Base-by-base conservation (phyloP, 352 stramenopile species). In the Pythium sukuiense region DNA sequence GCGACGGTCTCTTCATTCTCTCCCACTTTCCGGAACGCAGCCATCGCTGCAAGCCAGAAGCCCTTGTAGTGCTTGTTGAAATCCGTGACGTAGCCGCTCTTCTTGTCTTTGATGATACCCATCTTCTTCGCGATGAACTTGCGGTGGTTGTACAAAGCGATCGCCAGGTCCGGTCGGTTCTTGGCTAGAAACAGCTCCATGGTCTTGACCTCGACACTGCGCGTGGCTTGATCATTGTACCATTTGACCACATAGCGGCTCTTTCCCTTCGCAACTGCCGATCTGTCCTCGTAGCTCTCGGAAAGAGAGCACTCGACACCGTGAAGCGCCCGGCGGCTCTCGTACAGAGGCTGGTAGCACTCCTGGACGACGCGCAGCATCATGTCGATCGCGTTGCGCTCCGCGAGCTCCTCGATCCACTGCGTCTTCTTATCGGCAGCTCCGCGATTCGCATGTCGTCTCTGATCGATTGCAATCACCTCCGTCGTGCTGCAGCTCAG, bases 51-150 rank as follows among this genome's bases (percentile, higher is more conserved):
- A 16, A 48, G 39, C 39, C 14, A 48, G 18, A 48, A 48, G 39
- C 39, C 7, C 39, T 48, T 48, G 39, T 48, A 48, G 39, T 48
- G 39, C 39, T 48, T 48, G 13, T 13, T 7, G 4, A 48, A 48
- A 8, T 48, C 39, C 2, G 39, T 48, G 2, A 48, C 39, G 18
- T 48, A 48, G 39, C 39, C 39, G 2, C 74, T 67, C 39, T 20
- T 48, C 39, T 24, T 48, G 39, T 48, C 14, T 24, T 7, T 20
- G 14, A 48, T 20, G 14, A 24, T 24, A 8, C 39, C 39, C 18
- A 24, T 2, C 12, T 24, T 48, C 12, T 13, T 6, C 39, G 39
- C 39, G 13, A 48, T 20, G 39, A 4, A 7, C 13, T 48, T 48
- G 39, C 39, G 39, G 39, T 48, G 39, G 39, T 48, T 12, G 39